phyloP scores from a whole-genome alignment of 2,329 filamentous ascomycete genomes.

The Fusarium oxysporum region DNA sequence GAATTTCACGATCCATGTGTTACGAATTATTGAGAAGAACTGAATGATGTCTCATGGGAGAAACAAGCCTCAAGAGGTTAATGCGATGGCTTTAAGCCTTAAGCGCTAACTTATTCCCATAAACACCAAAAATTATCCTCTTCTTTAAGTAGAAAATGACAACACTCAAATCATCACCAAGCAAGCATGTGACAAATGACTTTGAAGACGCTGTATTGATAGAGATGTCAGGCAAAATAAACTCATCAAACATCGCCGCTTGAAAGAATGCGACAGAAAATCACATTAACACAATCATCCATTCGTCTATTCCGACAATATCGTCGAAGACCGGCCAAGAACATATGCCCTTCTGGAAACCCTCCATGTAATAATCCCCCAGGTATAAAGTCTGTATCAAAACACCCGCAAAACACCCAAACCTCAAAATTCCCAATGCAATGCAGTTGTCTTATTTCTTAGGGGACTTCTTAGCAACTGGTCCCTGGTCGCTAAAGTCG shows the following conservation, averaged over 20 bases:
- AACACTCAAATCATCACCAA: background rate
- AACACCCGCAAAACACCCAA: slow-evolving; percentile 18
- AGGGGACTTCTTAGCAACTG: slow-evolving; percentile 14
- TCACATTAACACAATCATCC: background rate
- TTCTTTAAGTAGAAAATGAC: background rate
- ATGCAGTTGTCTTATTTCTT: slow-evolving; percentile 14
- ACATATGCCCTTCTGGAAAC: background rate
- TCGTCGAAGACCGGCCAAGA: background rate
- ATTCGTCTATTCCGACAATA: background rate
- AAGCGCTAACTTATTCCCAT: no score
- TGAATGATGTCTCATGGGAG: background rate
- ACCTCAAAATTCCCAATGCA: background rate
- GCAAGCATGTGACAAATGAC: background rate
- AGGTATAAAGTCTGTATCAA: slow-evolving; percentile 25
- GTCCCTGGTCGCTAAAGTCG: slow-evolving; percentile 46
- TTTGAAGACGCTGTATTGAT: slow-evolving; percentile 2
- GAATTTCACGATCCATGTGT: background rate
- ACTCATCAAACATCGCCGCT: background rate
- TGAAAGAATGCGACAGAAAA: background rate
- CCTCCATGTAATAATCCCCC: background rate
- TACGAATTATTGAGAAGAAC: background rate
- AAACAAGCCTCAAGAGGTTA: background rate
- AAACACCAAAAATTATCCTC: background rate
- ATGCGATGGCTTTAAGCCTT: background rate
- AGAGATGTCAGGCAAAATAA: background rate